Percentiles rank a stretch among this genome's conserved stretches.
phyloP scores from a whole-genome alignment of 1,284 basidiomycete species.

The Cystobasidium sp. region DNA sequence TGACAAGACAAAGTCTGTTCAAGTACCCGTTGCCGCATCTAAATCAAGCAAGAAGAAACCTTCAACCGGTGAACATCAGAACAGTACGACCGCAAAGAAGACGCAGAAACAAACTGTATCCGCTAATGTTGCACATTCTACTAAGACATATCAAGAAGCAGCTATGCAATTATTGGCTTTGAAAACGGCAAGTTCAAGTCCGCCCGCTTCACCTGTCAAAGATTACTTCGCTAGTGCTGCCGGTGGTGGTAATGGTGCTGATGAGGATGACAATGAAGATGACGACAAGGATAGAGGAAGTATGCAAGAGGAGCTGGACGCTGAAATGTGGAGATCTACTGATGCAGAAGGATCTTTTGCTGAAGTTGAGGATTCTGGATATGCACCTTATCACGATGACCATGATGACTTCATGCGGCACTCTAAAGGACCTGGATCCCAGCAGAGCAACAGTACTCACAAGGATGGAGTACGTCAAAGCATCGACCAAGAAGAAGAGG shows the following conservation, averaged over 20 bases:
- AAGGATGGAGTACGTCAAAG: neutral
- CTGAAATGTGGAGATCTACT: slow-evolving; percentile 10
- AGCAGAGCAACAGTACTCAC: no score
- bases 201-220: slow-evolving; percentile 15
- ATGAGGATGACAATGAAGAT: slow-evolving; percentile 7
- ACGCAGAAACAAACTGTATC: neutral
- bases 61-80: neutral
- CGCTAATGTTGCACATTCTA: neutral
- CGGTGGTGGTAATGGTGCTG: neutral
- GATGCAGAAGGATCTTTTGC: slow-evolving; percentile 2
- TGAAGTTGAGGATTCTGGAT: slow-evolving; percentile 16
- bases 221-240: neutral
- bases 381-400: slow-evolving; percentile 1
- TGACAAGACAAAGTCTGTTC: neutral
- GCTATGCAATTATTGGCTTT: slow-evolving; percentile 38
- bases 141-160: slow-evolving; percentile 30
- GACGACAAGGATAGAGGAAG: neutral
- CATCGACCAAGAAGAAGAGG: neutral
- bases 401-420: neutral
- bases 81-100: neutral
- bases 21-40: neutral
- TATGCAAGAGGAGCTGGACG: no score
- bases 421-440: no score
- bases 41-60: slow-evolving; percentile 12
- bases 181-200: slow-evolving; percentile 32